Base-by-base conservation (phyloP, 208 protist genomes). In the Wallacemonas collosoma region DNA sequence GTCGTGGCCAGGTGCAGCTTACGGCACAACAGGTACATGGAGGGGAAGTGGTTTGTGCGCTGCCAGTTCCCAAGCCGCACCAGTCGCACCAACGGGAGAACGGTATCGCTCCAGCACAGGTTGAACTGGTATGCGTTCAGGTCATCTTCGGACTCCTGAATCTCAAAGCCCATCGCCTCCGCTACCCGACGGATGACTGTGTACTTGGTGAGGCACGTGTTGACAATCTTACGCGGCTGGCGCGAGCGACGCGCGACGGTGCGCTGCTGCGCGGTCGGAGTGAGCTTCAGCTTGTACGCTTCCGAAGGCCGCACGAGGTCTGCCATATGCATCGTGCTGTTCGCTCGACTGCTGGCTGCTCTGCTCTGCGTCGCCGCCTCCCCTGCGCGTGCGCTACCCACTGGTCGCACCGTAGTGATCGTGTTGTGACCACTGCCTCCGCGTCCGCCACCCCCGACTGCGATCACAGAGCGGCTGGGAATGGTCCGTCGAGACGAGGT, bases 21-120 rank as follows among this genome's bases (percentile, higher is more conserved):
- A 43, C 97, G 87, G 47, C 93, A 95, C 12, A 99, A 78, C 53
- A 98, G 82, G 68, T 93, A 86, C 97, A 98, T 99, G 26, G 88
- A 92, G 3, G 97, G 95, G 77, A 98, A 98, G 79, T 99, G 97
- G 84, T 99, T 99, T 12, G 96, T 97, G 36, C 91, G 86, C 82
- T 99, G 97, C 86, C 94, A 98, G 74, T 91, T 94, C 39, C 83
- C 84, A 39, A 98, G 74, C 1, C 88, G 83, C 57, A 95, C 93
- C 12, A 98, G 79, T 17, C 90, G 78, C 44, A 95, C 93, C 43
- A 96, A 73, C n/a, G 89, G 83, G 67, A 98, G 85, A 14, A 93
- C 93, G 9, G 89, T 93, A 71, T 99, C 97, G 56, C 87, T 95
- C 96, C 96, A 99, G 77, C 95, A 91, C 15, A 99, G 58, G 80